Evolutionary conservation across 768 basidiomycete species (phyloP).

Genomic region (Botryobasidium botryosum): DNA sequence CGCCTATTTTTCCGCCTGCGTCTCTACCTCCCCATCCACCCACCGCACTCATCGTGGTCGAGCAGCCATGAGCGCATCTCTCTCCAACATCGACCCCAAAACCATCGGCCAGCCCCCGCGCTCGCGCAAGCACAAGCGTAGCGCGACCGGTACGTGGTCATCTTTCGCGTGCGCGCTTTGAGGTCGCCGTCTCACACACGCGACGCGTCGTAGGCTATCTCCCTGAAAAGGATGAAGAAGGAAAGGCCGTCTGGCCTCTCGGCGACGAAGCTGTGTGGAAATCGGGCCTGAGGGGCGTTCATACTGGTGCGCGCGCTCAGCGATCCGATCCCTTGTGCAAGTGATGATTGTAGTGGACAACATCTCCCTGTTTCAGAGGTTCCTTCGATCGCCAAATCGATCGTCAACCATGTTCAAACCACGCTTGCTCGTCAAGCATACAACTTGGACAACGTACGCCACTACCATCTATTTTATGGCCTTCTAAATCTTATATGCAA

Average conservation of each 20-base stretch:
- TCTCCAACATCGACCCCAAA: constrained; percentile 44
- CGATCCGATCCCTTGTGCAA: not conserved
- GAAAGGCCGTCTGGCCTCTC: constrained; percentile 73
- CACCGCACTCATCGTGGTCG: no score
- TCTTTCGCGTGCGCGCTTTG: not conserved
- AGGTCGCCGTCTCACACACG: not conserved
- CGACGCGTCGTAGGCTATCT: constrained; percentile 41
- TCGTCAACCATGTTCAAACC: constrained; percentile 74
- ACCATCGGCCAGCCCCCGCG: constrained; percentile 41
- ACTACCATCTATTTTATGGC: not conserved
- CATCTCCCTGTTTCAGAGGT: constrained; percentile 29
- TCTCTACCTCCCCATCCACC: no score
- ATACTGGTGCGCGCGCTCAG: not conserved
- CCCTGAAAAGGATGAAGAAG: constrained; percentile 55
- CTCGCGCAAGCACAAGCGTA: constrained; percentile 43
- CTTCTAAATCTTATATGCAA: constrained; percentile 1
- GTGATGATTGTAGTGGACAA: not conserved
- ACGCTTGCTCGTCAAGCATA: constrained; percentile 82
- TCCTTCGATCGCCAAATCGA: constrained; percentile 45
- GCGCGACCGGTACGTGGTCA: constrained; percentile 21
- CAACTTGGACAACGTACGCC: constrained; percentile 44
- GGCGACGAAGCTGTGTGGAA: constrained; percentile 37
- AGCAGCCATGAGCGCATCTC: no score
- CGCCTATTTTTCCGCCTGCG: no score
- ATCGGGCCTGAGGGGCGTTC: constrained; percentile 10